A percentile compares a stretch with the other conserved stretches of the same genome.
Evolutionary conservation across 202 grass and related monocot genomes (phyloP).

Genomic region (Saccharum hybrid): DNA sequence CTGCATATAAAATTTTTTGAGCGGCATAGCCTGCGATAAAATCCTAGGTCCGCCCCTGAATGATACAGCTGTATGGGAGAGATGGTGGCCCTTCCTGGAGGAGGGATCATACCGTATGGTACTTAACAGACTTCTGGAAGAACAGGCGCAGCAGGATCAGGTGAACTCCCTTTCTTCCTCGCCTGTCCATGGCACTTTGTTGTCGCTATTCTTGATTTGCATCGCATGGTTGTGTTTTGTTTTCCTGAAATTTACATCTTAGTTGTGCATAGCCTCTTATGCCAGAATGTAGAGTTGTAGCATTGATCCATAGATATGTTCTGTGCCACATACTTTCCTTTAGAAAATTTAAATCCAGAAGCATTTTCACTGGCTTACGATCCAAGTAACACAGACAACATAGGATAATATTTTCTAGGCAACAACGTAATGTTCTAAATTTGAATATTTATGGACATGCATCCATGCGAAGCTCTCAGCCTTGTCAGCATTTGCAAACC

Average conservation of each 20-base stretch:
- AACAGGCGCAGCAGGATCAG: slow-evolving; percentile 21
- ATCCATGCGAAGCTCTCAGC: not conserved
- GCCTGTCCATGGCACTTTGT: not conserved
- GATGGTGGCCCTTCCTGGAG: slow-evolving; percentile 34
- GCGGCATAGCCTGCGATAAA: too few species aligned
- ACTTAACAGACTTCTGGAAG: not conserved
- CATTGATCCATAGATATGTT: not conserved
- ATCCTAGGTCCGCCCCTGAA: too few species aligned
- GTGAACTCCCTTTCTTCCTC: not conserved
- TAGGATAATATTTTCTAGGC: too few species aligned
- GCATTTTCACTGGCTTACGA: not conserved
- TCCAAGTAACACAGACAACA: not conserved
- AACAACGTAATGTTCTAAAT: too few species aligned
- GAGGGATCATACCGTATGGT: slow-evolving; percentile 12
- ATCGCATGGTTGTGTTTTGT: not conserved
- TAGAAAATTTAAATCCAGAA: not conserved
- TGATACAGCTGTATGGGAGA: slow-evolving; percentile 30
- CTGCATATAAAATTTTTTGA: too few species aligned
- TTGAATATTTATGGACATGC: too few species aligned
- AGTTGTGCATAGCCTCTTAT: not conserved
- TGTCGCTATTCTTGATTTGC: not conserved
- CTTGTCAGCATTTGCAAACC: not conserved
- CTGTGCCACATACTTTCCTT: not conserved
- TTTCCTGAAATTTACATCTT: not conserved
- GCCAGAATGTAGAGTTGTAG: not conserved